phyloP scores from a whole-genome alignment of 768 basidiomycete species.

The Lactifluus subvellereus region DNA sequence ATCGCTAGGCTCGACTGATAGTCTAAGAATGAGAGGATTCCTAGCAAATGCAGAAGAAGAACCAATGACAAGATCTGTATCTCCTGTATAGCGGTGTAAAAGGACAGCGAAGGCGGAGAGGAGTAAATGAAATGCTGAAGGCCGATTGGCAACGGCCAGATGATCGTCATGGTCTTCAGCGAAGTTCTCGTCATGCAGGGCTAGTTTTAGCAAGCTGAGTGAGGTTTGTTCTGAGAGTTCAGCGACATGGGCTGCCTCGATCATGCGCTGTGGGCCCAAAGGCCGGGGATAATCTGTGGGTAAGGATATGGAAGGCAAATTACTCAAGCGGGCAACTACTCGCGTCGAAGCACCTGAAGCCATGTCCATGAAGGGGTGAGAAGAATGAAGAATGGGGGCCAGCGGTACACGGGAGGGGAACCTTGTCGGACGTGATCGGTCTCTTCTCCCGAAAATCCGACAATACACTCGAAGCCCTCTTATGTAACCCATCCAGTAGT shows the following conservation, averaged over 20 bases:
- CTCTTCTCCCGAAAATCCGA: neutral
- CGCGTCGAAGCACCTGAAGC: constrained; percentile 38
- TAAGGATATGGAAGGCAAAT: constrained; percentile 82
- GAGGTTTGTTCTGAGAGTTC: constrained; percentile 71
- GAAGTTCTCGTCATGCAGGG: constrained; percentile 58
- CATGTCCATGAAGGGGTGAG: constrained; percentile 26
- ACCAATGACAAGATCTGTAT: constrained; percentile 88
- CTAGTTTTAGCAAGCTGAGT: constrained; percentile 76
- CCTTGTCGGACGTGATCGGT: neutral
- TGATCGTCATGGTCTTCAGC: constrained; percentile 48
- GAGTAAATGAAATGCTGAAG: constrained; percentile 87
- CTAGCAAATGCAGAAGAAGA: constrained; percentile 72
- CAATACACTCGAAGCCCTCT: too few relatives aligned
- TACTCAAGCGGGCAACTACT: constrained; percentile 62
- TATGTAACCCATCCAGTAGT: too few relatives aligned
- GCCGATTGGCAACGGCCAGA: constrained; percentile 38
- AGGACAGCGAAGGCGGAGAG: constrained; percentile 89
- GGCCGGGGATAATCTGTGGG: constrained; percentile 95
- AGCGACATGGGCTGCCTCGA: constrained; percentile 76
- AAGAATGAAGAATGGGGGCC: neutral
- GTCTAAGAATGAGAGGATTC: constrained; percentile 77
- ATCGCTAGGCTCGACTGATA: constrained; percentile 78
- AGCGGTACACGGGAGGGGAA: neutral
- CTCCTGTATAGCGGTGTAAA: constrained; percentile 91
- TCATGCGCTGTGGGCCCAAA: constrained; percentile 61